Conservation (phyloP, 768 basidiomycete genomes). For the Russula olivacea region DNA sequence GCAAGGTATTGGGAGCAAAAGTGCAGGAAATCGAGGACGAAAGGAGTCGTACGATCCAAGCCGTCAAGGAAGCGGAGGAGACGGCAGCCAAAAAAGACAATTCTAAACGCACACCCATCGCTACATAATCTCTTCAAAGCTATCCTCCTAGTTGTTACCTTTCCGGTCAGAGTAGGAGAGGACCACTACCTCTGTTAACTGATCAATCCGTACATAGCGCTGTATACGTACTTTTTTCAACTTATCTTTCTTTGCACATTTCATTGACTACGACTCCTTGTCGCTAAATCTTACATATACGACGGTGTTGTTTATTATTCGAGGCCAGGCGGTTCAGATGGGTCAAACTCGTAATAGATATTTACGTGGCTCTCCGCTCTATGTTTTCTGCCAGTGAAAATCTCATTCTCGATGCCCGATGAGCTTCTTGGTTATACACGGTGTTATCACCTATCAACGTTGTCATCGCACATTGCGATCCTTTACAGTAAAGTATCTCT, state of each 20-base stretch:
- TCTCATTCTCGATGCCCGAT: background rate
- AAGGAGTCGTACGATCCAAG: constrained; percentile 56
- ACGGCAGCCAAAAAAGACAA: constrained; percentile 58
- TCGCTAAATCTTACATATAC: constrained; percentile 10
- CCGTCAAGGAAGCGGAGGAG: constrained; percentile 57
- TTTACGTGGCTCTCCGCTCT: background rate
- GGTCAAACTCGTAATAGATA: constrained; percentile 13
- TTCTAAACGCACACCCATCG: constrained; percentile 38
- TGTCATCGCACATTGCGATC: background rate
- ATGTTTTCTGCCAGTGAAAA: background rate
- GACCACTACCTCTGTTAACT: background rate
- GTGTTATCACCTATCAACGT: background rate
- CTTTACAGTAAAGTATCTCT: too few species aligned
- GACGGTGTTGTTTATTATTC: constrained; percentile 10
- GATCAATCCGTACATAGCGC: constrained; percentile 25
- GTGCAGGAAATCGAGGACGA: constrained; percentile 65
- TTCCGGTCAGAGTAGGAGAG: constrained; percentile 3
- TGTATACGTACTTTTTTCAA: constrained; percentile 63
- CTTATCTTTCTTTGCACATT: constrained; percentile 27
- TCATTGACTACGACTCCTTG: constrained; percentile 3
- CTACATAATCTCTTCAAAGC: constrained; percentile 21
- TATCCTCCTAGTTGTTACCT: background rate
- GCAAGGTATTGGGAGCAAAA: constrained; percentile 38
- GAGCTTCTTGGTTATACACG: background rate
- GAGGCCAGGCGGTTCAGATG: background rate